Evolutionary conservation across 352 stramenopile genomes (phyloP).

Genomic region (Pythium sp.): DNA sequence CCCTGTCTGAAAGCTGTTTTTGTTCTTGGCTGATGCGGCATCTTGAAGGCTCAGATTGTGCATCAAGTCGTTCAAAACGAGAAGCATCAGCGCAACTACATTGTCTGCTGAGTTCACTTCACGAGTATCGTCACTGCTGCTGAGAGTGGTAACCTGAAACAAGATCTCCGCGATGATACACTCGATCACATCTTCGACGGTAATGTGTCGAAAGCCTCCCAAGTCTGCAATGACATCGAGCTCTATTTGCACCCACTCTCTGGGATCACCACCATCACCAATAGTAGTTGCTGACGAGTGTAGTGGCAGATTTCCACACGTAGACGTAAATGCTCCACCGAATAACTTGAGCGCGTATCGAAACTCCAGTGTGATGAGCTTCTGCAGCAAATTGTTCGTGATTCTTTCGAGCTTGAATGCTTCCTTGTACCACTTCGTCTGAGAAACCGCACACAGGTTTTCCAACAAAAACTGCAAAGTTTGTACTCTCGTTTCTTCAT

Average conservation of each 20-base stretch:
- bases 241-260: conserved; percentile 9
- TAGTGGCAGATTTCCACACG: not conserved
- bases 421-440: conserved; percentile 7
- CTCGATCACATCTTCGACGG: conserved; percentile 6
- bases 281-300: not conserved
- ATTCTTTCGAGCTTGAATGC: not conserved
- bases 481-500: not conserved
- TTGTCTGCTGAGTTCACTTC: not conserved
- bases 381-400: not conserved
- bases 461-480: not conserved
- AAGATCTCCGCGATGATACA: conserved; percentile 19
- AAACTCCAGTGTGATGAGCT: conserved; percentile 15
- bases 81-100: conserved; percentile 7
- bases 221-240: conserved; percentile 12
- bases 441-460: not conserved
- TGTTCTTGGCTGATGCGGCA: not conserved
- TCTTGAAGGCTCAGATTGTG: conserved; percentile 1
- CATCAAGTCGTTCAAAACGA: conserved; percentile 17
- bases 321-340: conserved; percentile 1
- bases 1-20: not conserved
- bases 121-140: not conserved
- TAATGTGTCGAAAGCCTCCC: not conserved
- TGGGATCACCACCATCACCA: not conserved
- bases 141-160: not conserved
- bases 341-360: conserved; percentile 17